phyloP scores from a whole-genome alignment of 176 grass and related monocot species.

The Musa acuminata region DNA sequence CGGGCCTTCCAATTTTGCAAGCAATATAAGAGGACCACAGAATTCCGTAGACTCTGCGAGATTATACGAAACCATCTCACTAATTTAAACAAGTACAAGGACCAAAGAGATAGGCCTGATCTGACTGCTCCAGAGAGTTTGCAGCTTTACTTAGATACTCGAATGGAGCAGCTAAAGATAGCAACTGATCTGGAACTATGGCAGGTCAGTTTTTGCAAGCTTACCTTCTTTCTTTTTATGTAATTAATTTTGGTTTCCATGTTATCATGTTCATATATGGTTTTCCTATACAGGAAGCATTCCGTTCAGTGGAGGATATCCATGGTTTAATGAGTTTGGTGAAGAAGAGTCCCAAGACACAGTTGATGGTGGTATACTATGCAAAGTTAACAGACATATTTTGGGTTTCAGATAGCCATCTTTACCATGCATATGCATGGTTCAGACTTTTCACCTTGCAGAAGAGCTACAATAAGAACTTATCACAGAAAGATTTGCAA shows the following conservation, averaged over 20 bases:
- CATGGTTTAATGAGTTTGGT: constrained; percentile 90
- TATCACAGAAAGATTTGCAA: constrained; percentile 85
- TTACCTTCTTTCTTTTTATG: not conserved
- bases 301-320: constrained; percentile 90
- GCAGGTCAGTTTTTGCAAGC: constrained; percentile 45
- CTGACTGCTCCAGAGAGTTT: constrained; percentile 64
- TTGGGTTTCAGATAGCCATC: constrained; percentile 77
- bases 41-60: constrained; percentile 92
- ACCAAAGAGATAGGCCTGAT: constrained; percentile 91
- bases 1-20: constrained; percentile 96
- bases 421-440: constrained; percentile 95
- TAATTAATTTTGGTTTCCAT: not conserved
- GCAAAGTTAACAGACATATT: constrained; percentile 95
- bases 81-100: constrained; percentile 92
- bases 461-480: constrained; percentile 94
- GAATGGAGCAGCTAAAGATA: constrained; percentile 88
- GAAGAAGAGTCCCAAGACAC: constrained; percentile 89
- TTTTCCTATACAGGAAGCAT: constrained; percentile 64
- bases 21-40: constrained; percentile 85
- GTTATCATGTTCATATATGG: not conserved
- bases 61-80: constrained; percentile 89
- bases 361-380: constrained; percentile 80
- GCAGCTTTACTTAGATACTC: constrained; percentile 81
- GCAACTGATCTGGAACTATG: constrained; percentile 84
- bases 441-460: constrained; percentile 88